Base-by-base conservation (phyloP, 495 filamentous ascomycete species). In the Annulohypoxylon moriforme region DNA sequence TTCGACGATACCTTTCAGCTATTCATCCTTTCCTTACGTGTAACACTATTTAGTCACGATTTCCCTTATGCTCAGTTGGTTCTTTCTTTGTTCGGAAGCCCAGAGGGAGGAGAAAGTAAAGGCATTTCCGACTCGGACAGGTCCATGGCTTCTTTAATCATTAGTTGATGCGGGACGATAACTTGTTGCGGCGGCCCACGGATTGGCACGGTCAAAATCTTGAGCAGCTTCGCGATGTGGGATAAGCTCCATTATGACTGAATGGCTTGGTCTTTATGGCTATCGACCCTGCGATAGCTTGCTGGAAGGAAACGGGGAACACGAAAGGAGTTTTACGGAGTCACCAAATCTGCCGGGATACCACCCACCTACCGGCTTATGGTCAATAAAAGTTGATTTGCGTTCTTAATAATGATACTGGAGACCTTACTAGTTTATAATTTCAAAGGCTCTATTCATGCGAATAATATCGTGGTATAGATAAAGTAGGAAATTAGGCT, bases 371-470 rank as follows among this genome's bases (percentile, higher is more conserved):
- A 36, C 66, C 61, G 61, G 65, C 25, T 73, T 49, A 73, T 68
- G 70, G 70, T 42, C 71, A 73, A 73, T 73, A 73, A 73, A 73
- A 73, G 71, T 73, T 68, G 55, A 66, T 65, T 73, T 73, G 66
- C 47, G 24, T 73, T 68, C 68, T 40, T 29, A 46, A 34, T 58
- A 52, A 22, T 57, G 36, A 72, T 64, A 47, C 53, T 34, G 42
- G 36, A 59, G 24, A 62, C 34, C 27, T 36, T 36, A 9, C 36
- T 56, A 31, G 47, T 24, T 11, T 60, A 61, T 68, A 52, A 44
- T 67, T 18, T 4, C 38, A 5, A n/a, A 31, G 36, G 18, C 7
- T 50, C 49, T 55, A 36, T 25, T 22, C 38, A 55, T 24, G 25
- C 38, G 1, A 44, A 52, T 16, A 18, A n/a, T 33, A 42, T 22